Base-by-base conservation (phyloP, 108 stramenopile species). In the Hondaea fermentalgiana region DNA sequence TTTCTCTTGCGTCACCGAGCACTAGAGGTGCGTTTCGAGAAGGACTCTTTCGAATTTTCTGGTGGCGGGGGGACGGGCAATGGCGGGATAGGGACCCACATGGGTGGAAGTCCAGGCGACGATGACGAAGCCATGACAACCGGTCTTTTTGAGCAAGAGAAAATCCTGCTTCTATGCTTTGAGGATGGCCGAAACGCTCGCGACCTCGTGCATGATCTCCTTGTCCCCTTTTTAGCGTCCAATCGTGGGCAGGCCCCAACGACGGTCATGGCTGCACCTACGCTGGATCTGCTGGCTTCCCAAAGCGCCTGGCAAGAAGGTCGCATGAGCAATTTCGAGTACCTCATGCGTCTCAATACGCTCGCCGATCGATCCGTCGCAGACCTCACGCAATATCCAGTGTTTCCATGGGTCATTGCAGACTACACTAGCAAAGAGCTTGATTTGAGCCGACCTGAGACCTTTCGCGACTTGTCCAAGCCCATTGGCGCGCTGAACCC, bases 331-430 rank as follows among this genome's bases (percentile, higher is more conserved):
- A 99, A 98, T 89, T 98, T 95, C 87, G 96, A 98, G 60, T 99
- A 99, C 94, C 90, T 99, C n/a, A 88, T 96, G 71, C 92, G 94
- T 44, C 91, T 99, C 42, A 99, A 99, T 93, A 94, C 95, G 42
- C 96, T 97, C 6, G 98, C 98, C 5, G 98, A 96, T 10, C 92
- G 99, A 69, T 95, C 94, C 60, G 93, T 96, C 72, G 96, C 97
- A 88, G 99, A 99, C 91, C 88, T 99, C 60, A 96, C 97, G 4
- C 96, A 98, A 87, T 99, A 99, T 92, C 99, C 99, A 29, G 98
- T 99, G 19, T 98, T 98, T 92, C 99, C 99, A 12, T 99, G 98
- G 98, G 95, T 99, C 14, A 64, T 99, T 25, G 69, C 93, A 47
- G 96, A 97, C 92, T 99, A 96, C 91, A 90, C 60, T 59, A 93